Evolutionary conservation across 495 filamentous ascomycete species (phyloP).

Genomic region (Penicillium tannophilum): DNA sequence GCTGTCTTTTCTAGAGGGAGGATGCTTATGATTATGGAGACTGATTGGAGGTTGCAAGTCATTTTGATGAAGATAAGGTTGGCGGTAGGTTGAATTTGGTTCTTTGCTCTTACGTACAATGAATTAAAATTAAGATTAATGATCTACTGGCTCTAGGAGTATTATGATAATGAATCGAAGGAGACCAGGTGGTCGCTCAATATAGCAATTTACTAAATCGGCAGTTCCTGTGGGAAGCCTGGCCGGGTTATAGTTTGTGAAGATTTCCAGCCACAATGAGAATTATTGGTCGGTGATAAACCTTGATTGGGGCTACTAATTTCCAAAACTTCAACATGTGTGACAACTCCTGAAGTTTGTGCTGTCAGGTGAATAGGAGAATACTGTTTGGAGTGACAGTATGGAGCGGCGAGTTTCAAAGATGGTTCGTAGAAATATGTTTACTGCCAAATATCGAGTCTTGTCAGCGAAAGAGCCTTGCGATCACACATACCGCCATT

Average conservation of each 20-base stretch:
- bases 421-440: too few species aligned
- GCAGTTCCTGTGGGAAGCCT: not conserved
- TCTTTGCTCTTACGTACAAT: not conserved
- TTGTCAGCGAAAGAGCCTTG: too few species aligned
- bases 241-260: not conserved
- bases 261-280: not conserved
- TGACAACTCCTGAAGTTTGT: not conserved
- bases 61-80: slow-evolving; percentile 39
- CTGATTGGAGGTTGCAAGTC: slow-evolving; percentile 37
- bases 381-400: not conserved
- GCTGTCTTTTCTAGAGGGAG: slow-evolving; percentile 27
- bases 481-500: not conserved
- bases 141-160: not conserved
- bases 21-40: slow-evolving; percentile 42
- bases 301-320: not conserved
- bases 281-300: not conserved
- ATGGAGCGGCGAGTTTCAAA: not conserved
- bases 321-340: not conserved
- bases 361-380: not conserved
- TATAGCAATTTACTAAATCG: not conserved
- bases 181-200: too few species aligned
- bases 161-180: too few species aligned
- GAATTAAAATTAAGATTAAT: not conserved
- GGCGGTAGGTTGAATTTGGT: not conserved
- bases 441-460: too few species aligned